Evolutionary conservation across 768 basidiomycete species (phyloP).

Genomic region (Nidularia sp.): DNA sequence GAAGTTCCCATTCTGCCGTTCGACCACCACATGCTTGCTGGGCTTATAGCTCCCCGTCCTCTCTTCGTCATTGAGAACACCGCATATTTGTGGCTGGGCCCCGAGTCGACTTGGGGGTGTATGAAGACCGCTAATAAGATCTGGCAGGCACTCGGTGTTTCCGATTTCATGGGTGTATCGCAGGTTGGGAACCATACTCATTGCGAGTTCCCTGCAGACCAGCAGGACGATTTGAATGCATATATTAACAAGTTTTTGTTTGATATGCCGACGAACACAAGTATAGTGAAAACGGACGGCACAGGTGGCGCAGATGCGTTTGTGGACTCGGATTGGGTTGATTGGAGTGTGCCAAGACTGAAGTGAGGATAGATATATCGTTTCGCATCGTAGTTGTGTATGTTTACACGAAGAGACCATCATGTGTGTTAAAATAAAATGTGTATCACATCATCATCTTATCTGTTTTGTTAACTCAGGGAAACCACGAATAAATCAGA

Average conservation of each 20-base stretch:
- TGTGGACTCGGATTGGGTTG: conserved; percentile 37
- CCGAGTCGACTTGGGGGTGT: conserved; percentile 45
- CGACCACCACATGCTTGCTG: conserved; percentile 58
- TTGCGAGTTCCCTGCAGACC: conserved; percentile 47
- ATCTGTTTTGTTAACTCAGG: no score
- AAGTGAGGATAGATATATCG: no score
- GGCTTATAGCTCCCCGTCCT: conserved; percentile 50
- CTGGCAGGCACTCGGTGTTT: conserved; percentile 45
- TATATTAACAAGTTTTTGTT: conserved; percentile 56
- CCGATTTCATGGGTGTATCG: conserved; percentile 46
- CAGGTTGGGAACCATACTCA: conserved; percentile 52
- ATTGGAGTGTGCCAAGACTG: conserved; percentile 46
- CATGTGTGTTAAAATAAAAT: no score
- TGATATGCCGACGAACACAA: conserved; percentile 42
- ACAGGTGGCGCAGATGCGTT: conserved; percentile 32
- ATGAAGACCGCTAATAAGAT: conserved; percentile 46
- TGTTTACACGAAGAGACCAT: no score
- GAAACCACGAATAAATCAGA: no score
- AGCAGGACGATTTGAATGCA: conserved; percentile 41
- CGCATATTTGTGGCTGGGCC: conserved; percentile 52
- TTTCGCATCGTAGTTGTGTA: no score
- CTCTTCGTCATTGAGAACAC: conserved; percentile 54
- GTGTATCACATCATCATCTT: no score
- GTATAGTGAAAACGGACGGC: conserved; percentile 39
- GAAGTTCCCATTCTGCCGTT: conserved; percentile 43